Percentiles rank a stretch among this genome's conserved stretches.
Conservation (phyloP, 495 filamentous ascomycete species). For the Xylaria intraflava region DNA sequence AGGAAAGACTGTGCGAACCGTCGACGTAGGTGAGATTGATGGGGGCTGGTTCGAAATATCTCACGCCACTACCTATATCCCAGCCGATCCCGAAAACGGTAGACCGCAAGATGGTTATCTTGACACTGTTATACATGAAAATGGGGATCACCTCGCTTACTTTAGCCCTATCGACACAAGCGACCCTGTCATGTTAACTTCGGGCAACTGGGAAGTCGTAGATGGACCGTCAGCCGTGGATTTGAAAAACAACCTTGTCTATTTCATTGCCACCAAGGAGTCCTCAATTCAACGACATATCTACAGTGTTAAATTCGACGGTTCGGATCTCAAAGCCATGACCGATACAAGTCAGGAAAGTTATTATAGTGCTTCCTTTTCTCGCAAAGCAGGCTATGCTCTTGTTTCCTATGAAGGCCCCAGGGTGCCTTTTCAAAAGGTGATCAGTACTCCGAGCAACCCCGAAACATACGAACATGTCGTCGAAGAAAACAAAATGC, state of each 20-base stretch:
- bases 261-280: constrained; percentile 83
- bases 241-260: constrained; percentile 73
- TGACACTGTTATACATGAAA: constrained; percentile 80
- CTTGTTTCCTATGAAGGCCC: constrained; percentile 80
- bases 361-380: constrained; percentile 86
- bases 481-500: constrained; percentile 68
- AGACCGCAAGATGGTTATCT: constrained; percentile 83
- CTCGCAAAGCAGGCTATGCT: constrained; percentile 69
- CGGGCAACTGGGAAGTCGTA: constrained; percentile 90
- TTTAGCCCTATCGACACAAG: constrained; percentile 86
- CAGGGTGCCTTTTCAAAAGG: constrained; percentile 83
- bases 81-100: constrained; percentile 71
- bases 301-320: constrained; percentile 76
- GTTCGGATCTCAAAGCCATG: constrained; percentile 62
- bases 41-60: constrained; percentile 97
- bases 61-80: constrained; percentile 78
- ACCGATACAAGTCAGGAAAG: constrained; percentile 72
- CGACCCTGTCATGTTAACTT: constrained; percentile 74
- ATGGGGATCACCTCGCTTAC: constrained; percentile 87
- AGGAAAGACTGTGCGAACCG: constrained; percentile 71
- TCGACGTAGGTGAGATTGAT: constrained; percentile 74
- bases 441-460: constrained; percentile 75
- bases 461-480: constrained; percentile 53
- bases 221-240: constrained; percentile 85
- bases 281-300: constrained; percentile 83